Evolutionary conservation across 2,329 filamentous ascomycete genomes (phyloP).

Genomic region (Nemania bipapillata): DNA sequence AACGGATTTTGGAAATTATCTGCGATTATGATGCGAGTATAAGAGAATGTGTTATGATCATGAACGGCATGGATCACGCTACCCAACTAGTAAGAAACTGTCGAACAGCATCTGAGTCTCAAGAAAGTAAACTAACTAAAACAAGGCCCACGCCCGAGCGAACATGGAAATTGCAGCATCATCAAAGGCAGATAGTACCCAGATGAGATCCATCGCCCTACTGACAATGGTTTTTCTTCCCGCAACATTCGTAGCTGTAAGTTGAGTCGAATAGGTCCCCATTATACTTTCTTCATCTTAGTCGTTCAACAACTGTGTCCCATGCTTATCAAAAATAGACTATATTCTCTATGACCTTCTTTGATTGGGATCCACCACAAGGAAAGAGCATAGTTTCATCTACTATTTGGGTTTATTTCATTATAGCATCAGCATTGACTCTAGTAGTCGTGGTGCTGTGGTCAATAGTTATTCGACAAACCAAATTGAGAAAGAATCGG

Average conservation of each 20-base stretch:
- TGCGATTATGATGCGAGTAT: background rate
- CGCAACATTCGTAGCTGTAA: slow-evolving; percentile 5
- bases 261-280: background rate
- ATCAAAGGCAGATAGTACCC: background rate
- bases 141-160: background rate
- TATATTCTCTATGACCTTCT: slow-evolving; percentile 5
- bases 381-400: background rate
- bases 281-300: background rate
- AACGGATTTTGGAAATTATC: background rate
- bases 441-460: background rate
- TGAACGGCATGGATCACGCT: background rate
- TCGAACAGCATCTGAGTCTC: background rate
- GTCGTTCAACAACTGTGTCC: background rate
- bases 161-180: background rate
- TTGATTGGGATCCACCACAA: background rate
- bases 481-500: background rate
- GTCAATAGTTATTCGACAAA: background rate
- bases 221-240: background rate
- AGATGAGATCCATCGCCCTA: background rate
- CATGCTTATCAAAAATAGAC: background rate
- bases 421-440: background rate
- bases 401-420: background rate
- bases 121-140: background rate
- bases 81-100: background rate
- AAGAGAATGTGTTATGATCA: background rate